A percentile compares a stretch with the other conserved stretches of the same genome.
phyloP scores from a whole-genome alignment of 129 eudicot species.

The Pittosporum tobira region DNA sequence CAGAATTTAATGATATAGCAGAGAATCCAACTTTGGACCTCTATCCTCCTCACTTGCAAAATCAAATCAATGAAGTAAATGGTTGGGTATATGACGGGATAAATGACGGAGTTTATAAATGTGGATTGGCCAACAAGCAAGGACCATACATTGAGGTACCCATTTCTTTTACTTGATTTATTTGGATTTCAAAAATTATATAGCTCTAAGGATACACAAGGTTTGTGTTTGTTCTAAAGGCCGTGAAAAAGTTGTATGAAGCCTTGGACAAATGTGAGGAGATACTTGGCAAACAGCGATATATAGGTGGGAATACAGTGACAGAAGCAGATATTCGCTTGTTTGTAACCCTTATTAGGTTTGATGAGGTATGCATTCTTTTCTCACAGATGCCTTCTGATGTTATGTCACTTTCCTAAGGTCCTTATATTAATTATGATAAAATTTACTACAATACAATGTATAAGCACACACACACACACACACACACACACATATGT shows the following conservation, averaged over 20 bases:
- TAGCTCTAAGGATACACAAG: neutral
- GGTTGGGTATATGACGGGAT: slow-evolving; percentile 68
- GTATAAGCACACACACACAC: too few species aligned
- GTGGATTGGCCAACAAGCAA: slow-evolving; percentile 89
- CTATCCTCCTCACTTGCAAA: slow-evolving; percentile 66
- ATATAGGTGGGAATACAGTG: slow-evolving; percentile 56
- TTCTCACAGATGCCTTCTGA: neutral
- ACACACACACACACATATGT: too few species aligned
- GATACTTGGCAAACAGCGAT: slow-evolving; percentile 73
- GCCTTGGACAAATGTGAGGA: slow-evolving; percentile 95
- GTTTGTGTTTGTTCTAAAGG: slow-evolving; percentile 30
- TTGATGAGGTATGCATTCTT: slow-evolving; percentile 72
- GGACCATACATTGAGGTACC: slow-evolving; percentile 77
- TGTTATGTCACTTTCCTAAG: neutral
- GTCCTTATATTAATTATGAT: neutral
- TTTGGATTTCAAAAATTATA: neutral
- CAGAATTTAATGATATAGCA: slow-evolving; percentile 81
- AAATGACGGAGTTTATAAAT: slow-evolving; percentile 83
- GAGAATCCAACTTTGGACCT: slow-evolving; percentile 72
- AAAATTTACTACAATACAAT: too few species aligned
- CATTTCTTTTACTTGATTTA: neutral
- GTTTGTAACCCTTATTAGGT: slow-evolving; percentile 88
- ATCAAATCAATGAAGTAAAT: slow-evolving; percentile 61
- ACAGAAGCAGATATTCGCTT: slow-evolving; percentile 90
- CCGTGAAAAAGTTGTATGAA: slow-evolving; percentile 58